Evolutionary conservation across 176 grass and related monocot genomes (phyloP), one percentile per base, ranked within the genome.

Genomic region (Hyparrhenia diplandra): DNA sequence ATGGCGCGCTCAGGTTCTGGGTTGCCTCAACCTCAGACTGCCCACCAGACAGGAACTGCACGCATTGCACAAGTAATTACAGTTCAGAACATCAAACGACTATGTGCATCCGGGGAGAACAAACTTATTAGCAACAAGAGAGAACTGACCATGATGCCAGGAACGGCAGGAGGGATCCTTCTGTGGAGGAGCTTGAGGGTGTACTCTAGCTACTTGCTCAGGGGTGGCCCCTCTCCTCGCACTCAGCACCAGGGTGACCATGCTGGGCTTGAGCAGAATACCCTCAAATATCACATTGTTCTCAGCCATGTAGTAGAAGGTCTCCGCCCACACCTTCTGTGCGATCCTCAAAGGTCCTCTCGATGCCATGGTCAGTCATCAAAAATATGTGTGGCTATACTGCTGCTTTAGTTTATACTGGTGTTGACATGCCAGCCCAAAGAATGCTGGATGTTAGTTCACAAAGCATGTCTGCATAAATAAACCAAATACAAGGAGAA

Each of bases 11-110:
- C 79, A 98, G 68, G 90, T 98, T 98, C 75, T 82, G 82, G 20
- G 96, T 98, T 14, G 96, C 96, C 90, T 98, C 96, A 51, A 95
- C 88, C 76, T 98, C 92, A 23, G 96, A 98, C 76, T 98, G 96
- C 3, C 96, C 96, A 9, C 96, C 96, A 34, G 96, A 98, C 69
- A 98, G 80, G 92, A 98, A 98, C 96, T 98, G 80, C 73, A 88
- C 2, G 42, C n/a, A n/a, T n/a, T n/a, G 7, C 6, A 18, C 31
- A 16, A 41, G n/a, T 9, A 64, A 61, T 9, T 52, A 3, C 59
- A 55, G 24, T n/a, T 77, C 14, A 77, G 57, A 51, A 51, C 18
- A n/a, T n/a, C 55, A 42, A 1, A 47, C 16, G 45, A 47, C 14
- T 14, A 47, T 47, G 13, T 17, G 45, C 13, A 47, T 0, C 45